Evolutionary conservation across 2,329 filamentous ascomycete genomes (phyloP).

Genomic region (Fusarium pseudograminearum): DNA sequence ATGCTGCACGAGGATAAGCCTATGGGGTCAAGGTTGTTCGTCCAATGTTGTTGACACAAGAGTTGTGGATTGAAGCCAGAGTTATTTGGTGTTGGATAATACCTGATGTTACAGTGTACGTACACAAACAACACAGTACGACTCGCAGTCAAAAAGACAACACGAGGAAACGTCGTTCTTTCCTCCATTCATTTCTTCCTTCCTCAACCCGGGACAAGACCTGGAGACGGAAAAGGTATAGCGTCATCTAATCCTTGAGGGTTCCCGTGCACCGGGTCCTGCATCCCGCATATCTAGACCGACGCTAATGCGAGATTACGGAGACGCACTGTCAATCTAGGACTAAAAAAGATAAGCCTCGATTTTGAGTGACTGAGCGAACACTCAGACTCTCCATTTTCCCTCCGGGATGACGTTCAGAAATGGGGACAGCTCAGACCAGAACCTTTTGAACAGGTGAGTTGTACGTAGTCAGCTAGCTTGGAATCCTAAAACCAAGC

Average conservation of each 20-base stretch:
- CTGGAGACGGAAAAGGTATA: constrained; percentile 26
- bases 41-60: not conserved
- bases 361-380: constrained; percentile 15
- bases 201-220: not conserved
- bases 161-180: constrained; percentile 36
- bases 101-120: constrained; percentile 7
- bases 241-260: constrained; percentile 19
- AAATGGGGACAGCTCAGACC: constrained; percentile 11
- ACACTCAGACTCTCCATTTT: not conserved
- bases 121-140: constrained; percentile 10
- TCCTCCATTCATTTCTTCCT: constrained; percentile 1
- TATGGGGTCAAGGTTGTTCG: constrained; percentile 4
- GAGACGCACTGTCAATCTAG: not conserved
- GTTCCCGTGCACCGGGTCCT: constrained; percentile 45
- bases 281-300: constrained; percentile 40
- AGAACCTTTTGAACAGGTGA: not conserved
- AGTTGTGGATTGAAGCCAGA: not conserved
- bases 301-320: constrained; percentile 23
- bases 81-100: not conserved
- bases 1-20: constrained; percentile 25
- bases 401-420: constrained; percentile 31
- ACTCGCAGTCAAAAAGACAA: not conserved
- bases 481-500: constrained; percentile 6
- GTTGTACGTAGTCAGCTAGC: not conserved
- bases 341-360: constrained; percentile 16